Evolutionary conservation across 257 asterid species (phyloP).

Genomic region (Solanum chilense): DNA sequence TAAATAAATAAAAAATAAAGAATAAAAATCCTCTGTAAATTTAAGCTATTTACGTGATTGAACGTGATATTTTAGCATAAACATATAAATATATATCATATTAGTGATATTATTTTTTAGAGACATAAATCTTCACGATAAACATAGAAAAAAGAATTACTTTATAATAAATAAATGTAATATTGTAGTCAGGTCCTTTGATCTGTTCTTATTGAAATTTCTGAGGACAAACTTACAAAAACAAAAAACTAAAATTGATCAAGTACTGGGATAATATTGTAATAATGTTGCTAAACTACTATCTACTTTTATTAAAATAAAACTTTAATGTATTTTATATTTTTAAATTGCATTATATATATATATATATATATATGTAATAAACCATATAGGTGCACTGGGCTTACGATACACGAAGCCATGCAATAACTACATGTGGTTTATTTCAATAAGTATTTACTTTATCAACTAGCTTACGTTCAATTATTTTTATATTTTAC

Average conservation of each 20-base stretch:
- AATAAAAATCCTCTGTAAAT: no score
- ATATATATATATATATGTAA: background rate
- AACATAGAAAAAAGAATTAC: no score
- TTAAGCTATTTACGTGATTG: background rate
- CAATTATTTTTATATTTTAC: fast-evolving
- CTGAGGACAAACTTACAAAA: background rate
- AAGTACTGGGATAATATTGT: background rate
- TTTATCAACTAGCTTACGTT: background rate
- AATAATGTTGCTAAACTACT: background rate
- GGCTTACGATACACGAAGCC: background rate
- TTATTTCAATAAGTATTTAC: background rate
- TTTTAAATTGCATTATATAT: background rate
- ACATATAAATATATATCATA: no score
- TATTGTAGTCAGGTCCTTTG: background rate
- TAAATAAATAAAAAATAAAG: no score
- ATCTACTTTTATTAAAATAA: background rate
- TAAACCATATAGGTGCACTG: background rate
- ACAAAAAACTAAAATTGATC: background rate
- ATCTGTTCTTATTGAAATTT: no score
- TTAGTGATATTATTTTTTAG: no score
- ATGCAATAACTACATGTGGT: background rate
- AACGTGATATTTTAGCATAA: no score
- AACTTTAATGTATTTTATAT: background rate
- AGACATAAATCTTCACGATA: background rate
- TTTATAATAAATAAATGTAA: no score